A percentile compares a stretch with the other conserved stretches of the same genome.
Conservation (phyloP, 345 rosid species). For the Populus tremula region DNA sequence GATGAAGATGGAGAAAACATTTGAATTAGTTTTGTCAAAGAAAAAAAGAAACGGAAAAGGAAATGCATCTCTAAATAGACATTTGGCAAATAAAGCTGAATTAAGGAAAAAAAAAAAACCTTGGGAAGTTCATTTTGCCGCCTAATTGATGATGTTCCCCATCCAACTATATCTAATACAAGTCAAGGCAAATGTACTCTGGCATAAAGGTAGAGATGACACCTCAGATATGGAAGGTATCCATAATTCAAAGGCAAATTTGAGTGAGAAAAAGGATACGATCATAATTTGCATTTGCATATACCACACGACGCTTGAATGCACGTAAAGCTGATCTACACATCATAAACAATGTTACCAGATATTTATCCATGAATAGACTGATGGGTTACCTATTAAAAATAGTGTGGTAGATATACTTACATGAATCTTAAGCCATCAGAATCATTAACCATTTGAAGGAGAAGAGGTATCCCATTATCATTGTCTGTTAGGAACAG, state of each 20-base stretch:
- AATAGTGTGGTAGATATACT: conserved; percentile 17
- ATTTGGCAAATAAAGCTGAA: not conserved
- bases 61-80: not conserved
- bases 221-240: conserved; percentile 7
- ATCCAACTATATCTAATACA: conserved; percentile 74
- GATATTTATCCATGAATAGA: not conserved
- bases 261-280: conserved; percentile 55
- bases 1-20: not conserved
- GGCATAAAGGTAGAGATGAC: not conserved
- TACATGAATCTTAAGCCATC: conserved; percentile 73
- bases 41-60: not conserved
- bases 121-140: conserved; percentile 82
- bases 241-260: conserved; percentile 13
- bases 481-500: conserved; percentile 80
- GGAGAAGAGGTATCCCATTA: conserved; percentile 81
- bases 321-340: conserved; percentile 78
- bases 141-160: conserved; percentile 92
- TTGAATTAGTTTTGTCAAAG: not conserved
- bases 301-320: conserved; percentile 86
- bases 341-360: conserved; percentile 19
- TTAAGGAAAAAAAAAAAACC: conserved; percentile 33
- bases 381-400: not conserved
- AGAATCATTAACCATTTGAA: conserved; percentile 76
- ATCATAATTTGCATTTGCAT: conserved; percentile 85
- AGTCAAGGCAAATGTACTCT: conserved; percentile 42